phyloP scores from a whole-genome alignment of 2,329 filamentous ascomycete genomes.

The Trichoderma atroviride region DNA sequence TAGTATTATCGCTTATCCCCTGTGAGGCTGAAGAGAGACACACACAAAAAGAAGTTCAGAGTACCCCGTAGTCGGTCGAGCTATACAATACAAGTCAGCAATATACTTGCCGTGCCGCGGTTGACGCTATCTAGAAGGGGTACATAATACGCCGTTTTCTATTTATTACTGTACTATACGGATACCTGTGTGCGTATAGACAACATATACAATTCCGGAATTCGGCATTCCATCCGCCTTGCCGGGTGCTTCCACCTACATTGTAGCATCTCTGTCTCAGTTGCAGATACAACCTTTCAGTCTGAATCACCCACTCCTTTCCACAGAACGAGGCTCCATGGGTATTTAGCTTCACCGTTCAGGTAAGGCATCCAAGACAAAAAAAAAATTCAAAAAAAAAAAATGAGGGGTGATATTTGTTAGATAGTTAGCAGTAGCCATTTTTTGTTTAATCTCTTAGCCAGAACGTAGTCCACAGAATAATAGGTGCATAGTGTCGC shows the following conservation, averaged over 20 bases:
- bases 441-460: background rate
- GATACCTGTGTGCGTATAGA: background rate
- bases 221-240: background rate
- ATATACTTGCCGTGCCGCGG: background rate
- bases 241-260: background rate
- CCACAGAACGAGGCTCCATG: background rate
- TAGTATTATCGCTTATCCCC: background rate
- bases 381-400: background rate
- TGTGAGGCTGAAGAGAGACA: background rate
- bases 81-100: background rate
- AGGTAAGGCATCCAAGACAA: background rate
- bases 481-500: background rate
- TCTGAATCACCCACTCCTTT: background rate
- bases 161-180: background rate
- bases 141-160: background rate
- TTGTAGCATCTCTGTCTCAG: background rate
- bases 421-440: background rate
- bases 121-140: background rate
- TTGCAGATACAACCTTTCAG: background rate
- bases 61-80: background rate
- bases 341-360: background rate
- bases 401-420: background rate
- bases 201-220: background rate
- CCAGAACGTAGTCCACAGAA: background rate
- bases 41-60: background rate